A percentile compares a stretch with the other conserved stretches of the same genome.
Conservation (phyloP, 495 filamentous ascomycete genomes). For the Tuber calosporum region DNA sequence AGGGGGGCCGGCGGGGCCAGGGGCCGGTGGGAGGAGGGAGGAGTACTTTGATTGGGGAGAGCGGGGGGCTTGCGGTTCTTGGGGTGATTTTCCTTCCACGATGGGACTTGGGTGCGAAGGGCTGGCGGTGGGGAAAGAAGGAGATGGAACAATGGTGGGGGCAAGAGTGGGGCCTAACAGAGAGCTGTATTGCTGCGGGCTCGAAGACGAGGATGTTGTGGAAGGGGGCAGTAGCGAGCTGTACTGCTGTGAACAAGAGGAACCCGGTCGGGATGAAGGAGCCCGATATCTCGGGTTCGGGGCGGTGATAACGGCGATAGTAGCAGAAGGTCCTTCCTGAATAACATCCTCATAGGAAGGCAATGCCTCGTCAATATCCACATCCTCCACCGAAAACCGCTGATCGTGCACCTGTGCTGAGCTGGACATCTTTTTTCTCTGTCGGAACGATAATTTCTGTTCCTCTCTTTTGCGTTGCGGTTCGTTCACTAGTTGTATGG, state of each 20-base stretch:
- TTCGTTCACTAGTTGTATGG: background rate
- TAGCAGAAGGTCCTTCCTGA: background rate
- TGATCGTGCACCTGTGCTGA: background rate
- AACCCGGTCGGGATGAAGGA: background rate
- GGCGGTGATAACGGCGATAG: background rate
- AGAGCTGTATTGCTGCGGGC: background rate
- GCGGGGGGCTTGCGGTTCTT: background rate
- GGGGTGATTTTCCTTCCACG: background rate
- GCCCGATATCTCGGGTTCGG: background rate
- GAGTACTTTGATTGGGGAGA: constrained; percentile 11
- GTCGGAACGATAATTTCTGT: too few species aligned
- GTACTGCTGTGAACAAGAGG: background rate
- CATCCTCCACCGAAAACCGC: background rate
- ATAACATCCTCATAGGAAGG: background rate
- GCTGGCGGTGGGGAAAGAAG: background rate
- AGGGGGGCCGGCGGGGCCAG: constrained; percentile 3
- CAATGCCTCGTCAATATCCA: background rate
- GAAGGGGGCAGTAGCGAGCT: background rate
- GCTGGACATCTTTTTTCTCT: background rate
- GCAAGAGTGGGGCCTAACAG: background rate
- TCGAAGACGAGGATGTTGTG: background rate
- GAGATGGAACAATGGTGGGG: background rate
- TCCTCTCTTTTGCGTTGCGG: background rate
- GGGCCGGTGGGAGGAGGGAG: constrained; percentile 9
- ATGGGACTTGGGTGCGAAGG: background rate